Percentiles rank a stretch among this genome's conserved stretches.
These are phyloP conservation scores for Exophiala mesophila DNA, from an alignment of 2,329 filamentous ascomycete genomes.

Conservation along the genomic window DNA sequence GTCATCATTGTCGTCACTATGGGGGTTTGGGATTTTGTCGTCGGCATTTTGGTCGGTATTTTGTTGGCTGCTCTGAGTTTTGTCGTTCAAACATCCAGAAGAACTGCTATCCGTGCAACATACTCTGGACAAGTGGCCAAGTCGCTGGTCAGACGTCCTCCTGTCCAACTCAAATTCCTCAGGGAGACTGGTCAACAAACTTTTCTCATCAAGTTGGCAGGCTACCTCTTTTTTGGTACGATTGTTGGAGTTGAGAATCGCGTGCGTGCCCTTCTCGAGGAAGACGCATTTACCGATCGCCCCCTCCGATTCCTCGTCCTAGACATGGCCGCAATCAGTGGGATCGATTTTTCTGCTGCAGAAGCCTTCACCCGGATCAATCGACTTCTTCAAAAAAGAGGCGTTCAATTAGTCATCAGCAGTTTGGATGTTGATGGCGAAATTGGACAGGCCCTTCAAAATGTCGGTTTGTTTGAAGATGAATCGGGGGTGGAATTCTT, in stretches of 20 bases:
- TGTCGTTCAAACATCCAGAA: slow-evolving; percentile 83
- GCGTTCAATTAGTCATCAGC: slow-evolving; percentile 75
- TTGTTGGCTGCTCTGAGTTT: slow-evolving; percentile 85
- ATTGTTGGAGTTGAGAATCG: slow-evolving; percentile 92
- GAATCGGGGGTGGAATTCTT: slow-evolving; percentile 73
- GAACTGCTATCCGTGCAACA: slow-evolving; percentile 82
- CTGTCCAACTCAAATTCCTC: slow-evolving; percentile 81
- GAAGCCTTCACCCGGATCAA: slow-evolving; percentile 94
- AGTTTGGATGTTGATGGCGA: slow-evolving; percentile 71
- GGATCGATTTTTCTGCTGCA: slow-evolving; percentile 91
- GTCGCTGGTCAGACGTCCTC: slow-evolving; percentile 87
- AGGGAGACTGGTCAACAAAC: slow-evolving; percentile 82
- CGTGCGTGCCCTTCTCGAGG: slow-evolving; percentile 75
- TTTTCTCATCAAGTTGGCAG: slow-evolving; percentile 82
- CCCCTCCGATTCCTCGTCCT: slow-evolving; percentile 88
- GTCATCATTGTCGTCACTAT: slow-evolving; percentile 88
- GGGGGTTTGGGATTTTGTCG: slow-evolving; percentile 94
- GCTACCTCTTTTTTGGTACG: slow-evolving; percentile 97
- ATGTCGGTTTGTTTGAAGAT: slow-evolving; percentile 74
- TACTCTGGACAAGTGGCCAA: slow-evolving; percentile 85
- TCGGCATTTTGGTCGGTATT: slow-evolving; percentile 88
- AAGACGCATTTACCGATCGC: slow-evolving; percentile 68
- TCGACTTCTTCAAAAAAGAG: slow-evolving; percentile 69
- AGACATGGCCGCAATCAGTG: slow-evolving; percentile 83
- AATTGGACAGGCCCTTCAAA: slow-evolving; percentile 71